Evolutionary conservation across 1,284 basidiomycete genomes (phyloP).

Genomic region (Ustilago hordei): DNA sequence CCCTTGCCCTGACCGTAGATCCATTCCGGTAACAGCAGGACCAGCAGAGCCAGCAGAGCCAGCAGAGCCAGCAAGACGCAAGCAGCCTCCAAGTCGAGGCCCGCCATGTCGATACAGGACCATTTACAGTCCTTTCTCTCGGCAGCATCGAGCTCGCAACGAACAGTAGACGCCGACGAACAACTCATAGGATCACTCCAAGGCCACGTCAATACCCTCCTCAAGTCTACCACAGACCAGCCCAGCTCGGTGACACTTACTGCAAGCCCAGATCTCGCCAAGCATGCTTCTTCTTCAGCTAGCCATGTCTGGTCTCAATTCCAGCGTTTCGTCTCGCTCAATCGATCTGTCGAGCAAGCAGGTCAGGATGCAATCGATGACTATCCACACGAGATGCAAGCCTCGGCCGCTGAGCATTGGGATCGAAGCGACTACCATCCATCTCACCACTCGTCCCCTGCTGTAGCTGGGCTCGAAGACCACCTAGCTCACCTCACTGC

Average conservation of each 20-base stretch:
- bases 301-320: constrained; percentile 37
- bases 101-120: constrained; percentile 29
- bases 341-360: constrained; percentile 14
- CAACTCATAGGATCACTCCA: constrained; percentile 42
- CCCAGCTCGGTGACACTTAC: background rate
- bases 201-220: constrained; percentile 17
- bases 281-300: background rate
- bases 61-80: background rate
- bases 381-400: constrained; percentile 26
- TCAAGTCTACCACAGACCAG: constrained; percentile 14
- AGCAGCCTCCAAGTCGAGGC: background rate
- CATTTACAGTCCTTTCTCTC: constrained; percentile 37
- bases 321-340: constrained; percentile 21
- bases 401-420: constrained; percentile 5
- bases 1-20: background rate
- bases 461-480: constrained; percentile 26
- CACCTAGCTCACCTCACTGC: constrained; percentile 33
- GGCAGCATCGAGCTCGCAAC: constrained; percentile 38
- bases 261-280: background rate
- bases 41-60: no score
- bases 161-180: constrained; percentile 45
- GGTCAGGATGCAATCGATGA: constrained; percentile 31
- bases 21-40: background rate
- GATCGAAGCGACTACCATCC: constrained; percentile 9
- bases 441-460: constrained; percentile 14